Evolutionary conservation across 495 filamentous ascomycete genomes (phyloP).

Genomic region (Xylaria venustula): DNA sequence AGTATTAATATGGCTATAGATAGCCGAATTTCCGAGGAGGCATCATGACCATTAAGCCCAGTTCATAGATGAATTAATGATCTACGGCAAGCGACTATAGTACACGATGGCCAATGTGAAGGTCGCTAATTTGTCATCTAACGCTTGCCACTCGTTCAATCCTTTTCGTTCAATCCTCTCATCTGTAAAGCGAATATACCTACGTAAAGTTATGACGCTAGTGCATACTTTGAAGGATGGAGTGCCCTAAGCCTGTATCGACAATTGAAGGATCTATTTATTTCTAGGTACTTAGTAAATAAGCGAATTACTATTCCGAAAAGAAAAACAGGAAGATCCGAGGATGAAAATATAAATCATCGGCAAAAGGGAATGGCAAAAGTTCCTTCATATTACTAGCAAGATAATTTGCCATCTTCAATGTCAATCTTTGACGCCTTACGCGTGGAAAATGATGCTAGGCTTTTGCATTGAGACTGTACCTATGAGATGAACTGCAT

Average conservation of each 20-base stretch:
- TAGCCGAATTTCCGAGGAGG: too few species aligned
- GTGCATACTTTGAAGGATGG: background rate
- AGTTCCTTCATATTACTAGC: too few species aligned
- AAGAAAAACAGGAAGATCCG: too few species aligned
- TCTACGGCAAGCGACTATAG: background rate
- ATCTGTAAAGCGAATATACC: slow-evolving; percentile 78
- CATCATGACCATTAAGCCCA: slow-evolving; percentile 26
- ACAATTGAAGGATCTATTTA: slow-evolving; percentile 18
- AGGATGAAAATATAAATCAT: background rate
- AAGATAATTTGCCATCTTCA: slow-evolving; percentile 34
- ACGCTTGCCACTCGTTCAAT: slow-evolving; percentile 26
- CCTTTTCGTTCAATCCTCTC: slow-evolving; percentile 57
- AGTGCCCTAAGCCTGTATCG: slow-evolving; percentile 59
- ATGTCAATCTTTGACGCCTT: slow-evolving; percentile 69
- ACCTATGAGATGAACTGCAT: slow-evolving; percentile 65
- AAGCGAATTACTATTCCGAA: too few species aligned
- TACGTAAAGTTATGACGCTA: background rate
- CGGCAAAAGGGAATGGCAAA: background rate
- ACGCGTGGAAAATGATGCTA: slow-evolving; percentile 69
- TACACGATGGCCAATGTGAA: background rate
- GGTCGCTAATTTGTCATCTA: background rate
- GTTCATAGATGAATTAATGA: background rate
- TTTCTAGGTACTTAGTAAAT: too few species aligned
- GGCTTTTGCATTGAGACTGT: slow-evolving; percentile 56
- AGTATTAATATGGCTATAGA: too few species aligned